phyloP scores from a whole-genome alignment of 306 rosid species.

The Dicorynia guianensis region DNA sequence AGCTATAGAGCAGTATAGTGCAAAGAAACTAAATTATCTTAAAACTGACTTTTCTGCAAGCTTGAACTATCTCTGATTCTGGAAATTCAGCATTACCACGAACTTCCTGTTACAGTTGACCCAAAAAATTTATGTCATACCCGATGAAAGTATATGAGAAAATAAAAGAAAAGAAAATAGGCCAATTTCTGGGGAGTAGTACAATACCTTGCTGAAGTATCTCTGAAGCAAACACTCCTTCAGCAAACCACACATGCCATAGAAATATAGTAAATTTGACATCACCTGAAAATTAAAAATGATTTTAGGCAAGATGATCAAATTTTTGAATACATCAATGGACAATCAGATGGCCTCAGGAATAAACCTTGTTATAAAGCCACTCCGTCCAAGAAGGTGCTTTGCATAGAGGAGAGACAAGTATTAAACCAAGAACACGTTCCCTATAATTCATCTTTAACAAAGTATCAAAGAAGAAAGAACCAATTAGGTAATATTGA shows the following conservation, averaged over 20 bases:
- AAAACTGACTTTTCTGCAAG: constrained; percentile 81
- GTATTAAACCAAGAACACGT: constrained; percentile 90
- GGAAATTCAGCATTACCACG: constrained; percentile 84
- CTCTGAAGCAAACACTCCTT: constrained; percentile 92
- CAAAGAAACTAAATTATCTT: constrained; percentile 24
- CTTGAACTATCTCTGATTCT: constrained; percentile 92
- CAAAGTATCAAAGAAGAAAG: constrained; percentile 33
- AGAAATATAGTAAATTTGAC: constrained; percentile 78
- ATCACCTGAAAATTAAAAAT: constrained; percentile 63
- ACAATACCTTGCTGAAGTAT: constrained; percentile 87
- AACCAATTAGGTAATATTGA: neutral
- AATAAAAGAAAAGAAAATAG: neutral
- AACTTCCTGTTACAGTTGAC: constrained; percentile 66
- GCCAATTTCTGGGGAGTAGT: constrained; percentile 17
- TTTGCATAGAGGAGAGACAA: constrained; percentile 91
- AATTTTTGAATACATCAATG: constrained; percentile 19
- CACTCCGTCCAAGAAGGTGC: constrained; percentile 94
- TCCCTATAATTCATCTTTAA: constrained; percentile 83
- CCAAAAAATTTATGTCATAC: constrained; percentile 1
- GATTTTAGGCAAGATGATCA: constrained; percentile 28
- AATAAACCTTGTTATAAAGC: constrained; percentile 84
- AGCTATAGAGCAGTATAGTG: constrained; percentile 29
- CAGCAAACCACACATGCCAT: constrained; percentile 83
- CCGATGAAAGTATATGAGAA: neutral
- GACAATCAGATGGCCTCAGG: constrained; percentile 13